phyloP scores from a whole-genome alignment of 306 rosid genomes.

The Lathyrus sativus region DNA sequence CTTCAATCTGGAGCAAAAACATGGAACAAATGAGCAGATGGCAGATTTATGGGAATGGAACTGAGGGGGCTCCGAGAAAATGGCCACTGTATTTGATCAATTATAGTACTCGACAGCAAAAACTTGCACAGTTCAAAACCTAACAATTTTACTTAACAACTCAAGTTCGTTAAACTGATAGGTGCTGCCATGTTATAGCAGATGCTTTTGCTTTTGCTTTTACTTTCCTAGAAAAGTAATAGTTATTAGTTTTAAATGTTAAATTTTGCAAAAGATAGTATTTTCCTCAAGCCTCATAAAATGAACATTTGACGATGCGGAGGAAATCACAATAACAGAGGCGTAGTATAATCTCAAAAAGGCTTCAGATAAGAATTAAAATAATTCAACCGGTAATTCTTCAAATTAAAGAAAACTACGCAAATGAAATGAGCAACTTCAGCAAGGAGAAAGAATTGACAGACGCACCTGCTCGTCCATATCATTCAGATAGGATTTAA shows the following conservation, averaged over 20 bases:
- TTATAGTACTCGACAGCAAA: too few relatives aligned
- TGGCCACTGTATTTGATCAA: too few relatives aligned
- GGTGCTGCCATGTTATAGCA: too few relatives aligned
- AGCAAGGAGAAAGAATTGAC: conserved; percentile 27
- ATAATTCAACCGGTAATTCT: background rate
- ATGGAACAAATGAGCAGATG: background rate
- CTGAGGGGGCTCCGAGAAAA: too few relatives aligned
- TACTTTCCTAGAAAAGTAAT: too few relatives aligned
- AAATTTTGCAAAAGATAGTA: conserved; percentile 6
- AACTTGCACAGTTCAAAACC: too few relatives aligned
- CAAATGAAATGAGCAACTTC: conserved; percentile 21
- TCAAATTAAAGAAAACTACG: background rate
- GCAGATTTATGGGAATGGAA: too few relatives aligned
- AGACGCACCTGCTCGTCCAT: conserved; percentile 84
- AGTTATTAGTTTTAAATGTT: background rate
- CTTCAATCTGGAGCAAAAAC: conserved; percentile 69
- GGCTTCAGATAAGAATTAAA: background rate
- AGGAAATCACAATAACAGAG: conserved; percentile 12
- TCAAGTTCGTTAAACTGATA: too few relatives aligned
- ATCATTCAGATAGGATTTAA: conserved; percentile 71
- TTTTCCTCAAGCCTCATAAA: background rate
- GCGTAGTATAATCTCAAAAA: background rate
- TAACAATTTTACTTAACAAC: too few relatives aligned
- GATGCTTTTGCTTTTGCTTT: too few relatives aligned
- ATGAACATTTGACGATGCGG: conserved; percentile 1